Evolutionary conservation across 768 basidiomycete genomes (phyloP).

Genomic region (Thelephora aurantiotincta): DNA sequence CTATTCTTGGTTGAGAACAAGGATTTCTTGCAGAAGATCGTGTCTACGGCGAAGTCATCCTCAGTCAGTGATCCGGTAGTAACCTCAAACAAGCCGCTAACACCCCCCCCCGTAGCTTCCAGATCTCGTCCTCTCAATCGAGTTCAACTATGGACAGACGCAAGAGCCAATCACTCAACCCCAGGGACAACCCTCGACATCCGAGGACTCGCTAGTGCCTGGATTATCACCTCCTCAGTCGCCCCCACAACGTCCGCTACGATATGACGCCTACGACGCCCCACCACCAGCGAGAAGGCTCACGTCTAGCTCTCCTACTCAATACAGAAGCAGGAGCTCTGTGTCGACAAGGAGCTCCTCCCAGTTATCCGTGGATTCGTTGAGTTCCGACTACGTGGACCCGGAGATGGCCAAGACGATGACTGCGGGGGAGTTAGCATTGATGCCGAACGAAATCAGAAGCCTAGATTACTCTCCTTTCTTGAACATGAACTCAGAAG

Average conservation of each 20-base stretch:
- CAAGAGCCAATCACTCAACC: slow-evolving; percentile 4
- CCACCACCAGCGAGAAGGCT: slow-evolving; percentile 31
- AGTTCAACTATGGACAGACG: slow-evolving; percentile 7
- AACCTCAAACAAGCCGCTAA: slow-evolving; percentile 1
- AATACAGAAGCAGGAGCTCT: slow-evolving; percentile 21
- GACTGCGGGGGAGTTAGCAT: slow-evolving; percentile 31
- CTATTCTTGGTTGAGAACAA: slow-evolving; percentile 31
- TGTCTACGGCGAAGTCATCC: slow-evolving; percentile 34
- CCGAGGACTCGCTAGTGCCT: neutral
- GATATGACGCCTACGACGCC: slow-evolving; percentile 58
- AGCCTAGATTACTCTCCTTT: slow-evolving; percentile 9
- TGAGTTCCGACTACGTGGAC: slow-evolving; percentile 10
- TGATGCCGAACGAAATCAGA: slow-evolving; percentile 20
- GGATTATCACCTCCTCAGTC: slow-evolving; percentile 10
- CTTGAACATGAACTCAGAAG: neutral
- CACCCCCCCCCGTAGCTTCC: slow-evolving; percentile 36
- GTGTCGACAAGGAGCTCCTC: slow-evolving; percentile 12
- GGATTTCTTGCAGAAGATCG: slow-evolving; percentile 29
- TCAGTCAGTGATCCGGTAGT: slow-evolving; percentile 29
- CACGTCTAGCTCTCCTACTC: slow-evolving; percentile 19
- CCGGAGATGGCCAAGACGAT: slow-evolving; percentile 13
- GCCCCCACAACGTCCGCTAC: slow-evolving; percentile 32
- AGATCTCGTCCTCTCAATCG: slow-evolving; percentile 45
- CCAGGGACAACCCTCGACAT: slow-evolving; percentile 9
- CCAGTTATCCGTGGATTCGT: slow-evolving; percentile 5